phyloP scores from a whole-genome alignment of 2,329 filamentous ascomycete genomes.

The Talaromyces sp. region DNA sequence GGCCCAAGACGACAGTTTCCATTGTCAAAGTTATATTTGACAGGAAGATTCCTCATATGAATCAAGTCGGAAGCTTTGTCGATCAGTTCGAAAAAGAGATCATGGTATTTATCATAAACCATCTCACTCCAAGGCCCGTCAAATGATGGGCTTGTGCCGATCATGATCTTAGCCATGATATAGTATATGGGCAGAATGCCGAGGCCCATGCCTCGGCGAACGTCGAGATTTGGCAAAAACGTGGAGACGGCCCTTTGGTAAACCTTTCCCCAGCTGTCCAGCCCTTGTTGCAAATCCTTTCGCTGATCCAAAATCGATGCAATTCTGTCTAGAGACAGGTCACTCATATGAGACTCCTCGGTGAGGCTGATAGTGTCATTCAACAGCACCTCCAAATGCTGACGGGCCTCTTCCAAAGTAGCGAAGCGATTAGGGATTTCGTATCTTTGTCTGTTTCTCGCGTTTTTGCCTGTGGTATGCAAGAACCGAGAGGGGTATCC shows the following conservation, averaged over 20 bases:
- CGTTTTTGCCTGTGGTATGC: neutral
- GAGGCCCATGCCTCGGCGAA: neutral
- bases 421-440: neutral
- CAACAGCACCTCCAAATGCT: constrained; percentile 4
- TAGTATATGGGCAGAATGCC: constrained; percentile 1
- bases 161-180: constrained; percentile 7
- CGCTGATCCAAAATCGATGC: neutral
- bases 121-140: constrained; percentile 3
- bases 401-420: constrained; percentile 3
- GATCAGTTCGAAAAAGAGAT: constrained; percentile 1
- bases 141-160: neutral
- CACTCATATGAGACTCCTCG: neutral
- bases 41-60: constrained; percentile 1
- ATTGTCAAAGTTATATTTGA: neutral
- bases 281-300: neutral
- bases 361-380: neutral
- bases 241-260: neutral
- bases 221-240: neutral
- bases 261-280: neutral
- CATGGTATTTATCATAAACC: constrained; percentile 5
- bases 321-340: neutral
- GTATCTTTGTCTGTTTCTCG: neutral
- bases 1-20: constrained; percentile 1
- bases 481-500: constrained; percentile 7
- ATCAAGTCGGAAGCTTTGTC: neutral